Evolutionary conservation across 2,329 filamentous ascomycete genomes (phyloP), one percentile per base, ranked within the genome.

Genomic region (Emericellopsis atlantica): DNA sequence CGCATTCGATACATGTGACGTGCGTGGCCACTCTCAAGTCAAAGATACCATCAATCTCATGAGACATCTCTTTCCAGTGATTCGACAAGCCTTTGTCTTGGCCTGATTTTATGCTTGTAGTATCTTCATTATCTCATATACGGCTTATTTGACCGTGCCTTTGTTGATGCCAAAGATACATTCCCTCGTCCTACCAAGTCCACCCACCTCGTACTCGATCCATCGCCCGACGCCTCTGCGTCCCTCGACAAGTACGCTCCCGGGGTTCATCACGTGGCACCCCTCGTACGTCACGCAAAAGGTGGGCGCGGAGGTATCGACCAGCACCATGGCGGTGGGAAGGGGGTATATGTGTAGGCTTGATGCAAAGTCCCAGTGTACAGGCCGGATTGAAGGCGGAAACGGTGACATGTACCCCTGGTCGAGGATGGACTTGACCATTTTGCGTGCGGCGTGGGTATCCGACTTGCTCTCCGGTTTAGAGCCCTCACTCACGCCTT

Each of bases 241-340:
- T 1, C 80, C 81, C 0, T 75, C 66, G 0, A 85, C 79, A 21
- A 93, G 70, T 39, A 98, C 60, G 38, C 74, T 71, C 6, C 88
- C 87, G 0, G 92, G 89, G 57, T 98, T 98, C 74, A 98, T 81
- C 29, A 95, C 89, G 63, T 92, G 85, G 54, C 92, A 96, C 0
- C 89, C 90, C 60, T 95, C 90, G 54, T 96, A 96, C 12, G 85
- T 94, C 48, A 95, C 68, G 41, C 82, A 83, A 54, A 95, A 98
- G 0, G 87, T 73, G 12, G 84, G 80, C 9, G 82, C 80, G 34
- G 89, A 85, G 0, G 82, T 69, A 61, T 98, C 92, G 2, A 87
- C 81, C 4, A 98, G 63, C 14, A 93, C 76, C 53, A 96, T 67
- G 1, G 84, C 79, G 16, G 85, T 90, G 2, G 92, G 92, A 23